Percentiles rank a stretch among this genome's conserved stretches.
phyloP scores from a whole-genome alignment of 176 grass and related monocot species.

The Puya raimondii region DNA sequence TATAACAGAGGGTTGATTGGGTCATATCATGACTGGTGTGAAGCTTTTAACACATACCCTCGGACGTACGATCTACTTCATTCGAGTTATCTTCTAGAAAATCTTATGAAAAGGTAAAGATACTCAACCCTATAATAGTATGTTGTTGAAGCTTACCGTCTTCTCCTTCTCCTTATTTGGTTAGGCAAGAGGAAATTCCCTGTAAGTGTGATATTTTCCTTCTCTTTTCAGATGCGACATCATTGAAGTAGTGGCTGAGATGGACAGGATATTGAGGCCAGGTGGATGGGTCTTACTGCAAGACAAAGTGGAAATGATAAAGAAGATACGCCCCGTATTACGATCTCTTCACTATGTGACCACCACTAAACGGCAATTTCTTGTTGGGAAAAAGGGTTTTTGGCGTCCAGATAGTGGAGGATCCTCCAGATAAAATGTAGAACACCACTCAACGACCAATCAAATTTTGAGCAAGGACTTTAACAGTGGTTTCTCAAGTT shows the following conservation, averaged over 20 bases:
- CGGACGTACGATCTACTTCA: conserved; percentile 90
- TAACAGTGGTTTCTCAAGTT: too few species aligned
- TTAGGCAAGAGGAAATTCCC: neutral
- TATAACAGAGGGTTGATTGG: conserved; percentile 93
- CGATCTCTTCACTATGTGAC: conserved; percentile 58
- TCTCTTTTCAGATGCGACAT: conserved; percentile 58
- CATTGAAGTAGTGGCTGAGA: conserved; percentile 54
- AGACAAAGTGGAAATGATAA: conserved; percentile 43
- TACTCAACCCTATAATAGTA: conserved; percentile 9
- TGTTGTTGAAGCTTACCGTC: neutral
- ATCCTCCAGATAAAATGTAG: conserved; percentile 14
- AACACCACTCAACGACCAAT: neutral
- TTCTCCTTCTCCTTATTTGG: conserved; percentile 5
- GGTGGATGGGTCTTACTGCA: conserved; percentile 74
- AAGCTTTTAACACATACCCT: conserved; percentile 88
- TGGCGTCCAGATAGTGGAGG: conserved; percentile 45
- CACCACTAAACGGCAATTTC: conserved; percentile 50
- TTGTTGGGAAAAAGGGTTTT: conserved; percentile 63
- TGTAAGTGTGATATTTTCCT: conserved; percentile 19
- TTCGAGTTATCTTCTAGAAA: conserved; percentile 52
- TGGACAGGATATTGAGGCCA: conserved; percentile 82
- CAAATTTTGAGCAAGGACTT: neutral
- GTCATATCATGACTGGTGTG: conserved; percentile 93
- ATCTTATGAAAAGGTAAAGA: conserved; percentile 54
- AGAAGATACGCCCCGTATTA: conserved; percentile 54